Conservation (phyloP, 108 stramenopile species). For the Skeletonema marinoi region DNA sequence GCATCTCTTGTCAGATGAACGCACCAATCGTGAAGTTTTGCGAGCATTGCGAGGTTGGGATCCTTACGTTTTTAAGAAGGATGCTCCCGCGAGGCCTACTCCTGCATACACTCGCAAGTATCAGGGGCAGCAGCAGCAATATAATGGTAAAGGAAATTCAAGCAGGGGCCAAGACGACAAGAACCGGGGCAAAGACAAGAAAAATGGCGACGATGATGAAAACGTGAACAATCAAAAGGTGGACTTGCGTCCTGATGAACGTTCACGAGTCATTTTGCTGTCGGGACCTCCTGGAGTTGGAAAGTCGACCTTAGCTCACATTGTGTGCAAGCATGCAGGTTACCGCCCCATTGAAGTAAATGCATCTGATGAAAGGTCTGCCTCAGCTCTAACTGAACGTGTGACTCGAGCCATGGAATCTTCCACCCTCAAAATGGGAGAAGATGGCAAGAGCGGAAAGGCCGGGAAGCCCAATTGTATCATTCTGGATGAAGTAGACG, state of each 20-base stretch:
- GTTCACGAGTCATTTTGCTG: constrained; percentile 84
- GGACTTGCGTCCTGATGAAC: constrained; percentile 76
- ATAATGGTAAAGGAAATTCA: constrained; percentile 9
- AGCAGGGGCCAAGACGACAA: constrained; percentile 3
- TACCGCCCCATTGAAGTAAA: constrained; percentile 95
- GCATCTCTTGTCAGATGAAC: constrained; percentile 91
- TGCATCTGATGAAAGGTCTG: constrained; percentile 95
- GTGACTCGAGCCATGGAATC: constrained; percentile 87
- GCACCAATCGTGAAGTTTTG: constrained; percentile 93
- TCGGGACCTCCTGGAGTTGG: constrained; percentile 95
- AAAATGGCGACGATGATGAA: constrained; percentile 5
- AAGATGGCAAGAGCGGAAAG: constrained; percentile 7
- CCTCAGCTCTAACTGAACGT: constrained; percentile 75
- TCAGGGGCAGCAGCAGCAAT: constrained; percentile 30
- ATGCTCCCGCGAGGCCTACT: constrained; percentile 59
- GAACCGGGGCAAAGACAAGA: constrained; percentile 1
- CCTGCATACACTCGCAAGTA: constrained; percentile 5
- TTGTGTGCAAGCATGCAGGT: constrained; percentile 88
- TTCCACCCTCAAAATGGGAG: constrained; percentile 60
- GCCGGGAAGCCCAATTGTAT: constrained; percentile 81
- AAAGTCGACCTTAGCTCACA: constrained; percentile 97
- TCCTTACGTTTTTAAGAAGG: constrained; percentile 90
- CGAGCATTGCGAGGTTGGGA: constrained; percentile 91
- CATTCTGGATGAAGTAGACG: constrained; percentile 97
- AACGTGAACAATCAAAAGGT: constrained; percentile 6